Evolutionary conservation across 177 flowering plant species (phyloP), one percentile per base, ranked within the genome.

Genomic region (Vitis hybrid): DNA sequence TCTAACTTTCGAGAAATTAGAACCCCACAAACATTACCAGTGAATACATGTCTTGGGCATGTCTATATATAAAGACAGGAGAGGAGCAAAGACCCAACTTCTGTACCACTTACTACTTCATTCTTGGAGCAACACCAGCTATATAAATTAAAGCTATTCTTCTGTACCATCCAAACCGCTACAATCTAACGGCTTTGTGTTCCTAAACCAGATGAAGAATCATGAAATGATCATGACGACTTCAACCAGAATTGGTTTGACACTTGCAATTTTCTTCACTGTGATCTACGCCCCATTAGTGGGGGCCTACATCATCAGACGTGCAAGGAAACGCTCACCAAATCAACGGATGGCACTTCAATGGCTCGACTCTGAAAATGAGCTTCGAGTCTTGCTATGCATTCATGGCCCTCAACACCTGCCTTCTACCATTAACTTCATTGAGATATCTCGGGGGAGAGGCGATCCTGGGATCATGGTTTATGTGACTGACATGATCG

Each of bases 401-500:
- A 51, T 90, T 51, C 87, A 82, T 11, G 88, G 89, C 7, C 68
- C 81, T 14, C 80, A 85, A 13, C 83, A 86, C 50, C 71, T 85
- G 9, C 70, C 86, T 1, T 68, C 89, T 1, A 61, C 82, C 60
- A 79, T 87, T 51, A 89, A 84, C 76, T 78, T 90, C 76, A 80
- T 89, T 77, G 92, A 86, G 81, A 84, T 88, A 2, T 84, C 91
- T 9, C 61, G 81, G 11, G 93, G 93, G 0, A 65, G 74, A 11
- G 62, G 68, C 1, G 78, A 75, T 3, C 83, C 86, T 0, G 82
- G 87, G 1, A 72, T 82, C 13, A 46, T 74, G 0, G 87, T 86
- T n/a, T 86, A 78, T 60, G 77, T 81, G 8, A 84, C 93, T 0
- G 93, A 92, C 71, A 81, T 92, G 87, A 64, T 92, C 2, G 92